phyloP scores from a whole-genome alignment of 495 filamentous ascomycete species.

The Aspergillus egyptiacus region DNA sequence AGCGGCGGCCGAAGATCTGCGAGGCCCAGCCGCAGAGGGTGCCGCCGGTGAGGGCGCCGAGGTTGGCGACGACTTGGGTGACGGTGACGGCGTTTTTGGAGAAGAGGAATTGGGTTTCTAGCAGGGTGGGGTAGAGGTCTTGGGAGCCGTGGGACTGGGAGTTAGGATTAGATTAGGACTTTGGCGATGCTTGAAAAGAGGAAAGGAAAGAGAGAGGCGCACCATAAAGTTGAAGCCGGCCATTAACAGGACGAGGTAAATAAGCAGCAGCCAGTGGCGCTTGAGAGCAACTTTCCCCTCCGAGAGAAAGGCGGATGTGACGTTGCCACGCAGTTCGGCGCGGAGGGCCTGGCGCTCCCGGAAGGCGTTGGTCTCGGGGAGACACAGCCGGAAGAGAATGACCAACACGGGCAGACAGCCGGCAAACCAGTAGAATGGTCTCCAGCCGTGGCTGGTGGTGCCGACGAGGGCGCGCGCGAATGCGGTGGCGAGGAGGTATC shows the following conservation, averaged over 20 bases:
- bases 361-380: conserved; percentile 72
- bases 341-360: conserved; percentile 56
- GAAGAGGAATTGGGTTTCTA: conserved; percentile 72
- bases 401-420: conserved; percentile 74
- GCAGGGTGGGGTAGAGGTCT: conserved; percentile 84
- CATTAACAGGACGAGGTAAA: conserved; percentile 81
- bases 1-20: conserved; percentile 76
- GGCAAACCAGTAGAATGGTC: conserved; percentile 84
- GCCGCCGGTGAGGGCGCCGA: conserved; percentile 76
- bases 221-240: conserved; percentile 86
- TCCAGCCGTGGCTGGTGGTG: conserved; percentile 68
- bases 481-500: conserved; percentile 73
- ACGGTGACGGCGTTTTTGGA: conserved; percentile 65
- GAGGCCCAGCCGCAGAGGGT: conserved; percentile 69
- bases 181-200: not conserved
- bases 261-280: conserved; percentile 70
- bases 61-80: conserved; percentile 78
- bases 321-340: conserved; percentile 37
- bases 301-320: conserved; percentile 57
- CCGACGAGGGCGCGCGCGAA: conserved; percentile 68
- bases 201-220: not conserved
- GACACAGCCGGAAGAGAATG: conserved; percentile 67
- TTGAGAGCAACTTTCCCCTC: conserved; percentile 73
- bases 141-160: conserved; percentile 76
- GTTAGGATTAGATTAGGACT: not conserved